These are phyloP conservation scores for Setaria italica DNA, from an alignment of 202 grass and related monocot genomes.

Conservation along the genomic window DNA sequence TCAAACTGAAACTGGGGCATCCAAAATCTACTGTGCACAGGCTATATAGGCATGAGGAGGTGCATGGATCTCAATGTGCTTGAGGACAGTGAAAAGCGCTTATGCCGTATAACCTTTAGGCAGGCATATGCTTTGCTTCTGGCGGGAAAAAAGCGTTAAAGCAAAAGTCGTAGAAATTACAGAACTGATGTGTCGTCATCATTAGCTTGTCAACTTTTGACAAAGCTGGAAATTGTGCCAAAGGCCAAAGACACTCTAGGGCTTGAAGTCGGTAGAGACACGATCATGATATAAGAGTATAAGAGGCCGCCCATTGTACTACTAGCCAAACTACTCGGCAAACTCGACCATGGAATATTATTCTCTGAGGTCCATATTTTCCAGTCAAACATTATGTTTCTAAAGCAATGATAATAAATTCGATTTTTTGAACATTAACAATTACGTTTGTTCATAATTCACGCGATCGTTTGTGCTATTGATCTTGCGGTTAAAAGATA, in stretches of 20 bases:
- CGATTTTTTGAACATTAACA: not conserved
- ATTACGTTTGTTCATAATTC: not conserved
- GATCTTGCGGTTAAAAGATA: too few relatives aligned
- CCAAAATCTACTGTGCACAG: not conserved
- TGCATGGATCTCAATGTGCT: not conserved
- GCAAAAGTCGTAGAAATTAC: slow-evolving; percentile 8
- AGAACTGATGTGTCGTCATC: not conserved
- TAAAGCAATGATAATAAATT: not conserved
- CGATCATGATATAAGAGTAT: too few relatives aligned
- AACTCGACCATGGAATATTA: not conserved
- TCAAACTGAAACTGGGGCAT: not conserved
- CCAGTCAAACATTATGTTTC: not conserved
- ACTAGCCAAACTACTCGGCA: not conserved
- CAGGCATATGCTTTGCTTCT: slow-evolving; percentile 48
- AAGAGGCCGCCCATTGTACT: not conserved
- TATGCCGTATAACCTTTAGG: slow-evolving; percentile 9
- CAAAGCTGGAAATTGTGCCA: slow-evolving; percentile 9
- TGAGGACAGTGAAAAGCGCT: not conserved
- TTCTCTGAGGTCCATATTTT: not conserved
- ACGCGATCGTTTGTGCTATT: too few relatives aligned
- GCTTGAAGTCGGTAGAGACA: too few relatives aligned
- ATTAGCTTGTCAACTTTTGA: not conserved
- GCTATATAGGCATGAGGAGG: not conserved
- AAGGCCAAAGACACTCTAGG: not conserved
- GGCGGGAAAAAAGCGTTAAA: slow-evolving; percentile 36